A percentile compares a stretch with the other conserved stretches of the same genome.
Evolutionary conservation across 768 basidiomycete genomes (phyloP).

Genomic region (Saitozyma sp.): DNA sequence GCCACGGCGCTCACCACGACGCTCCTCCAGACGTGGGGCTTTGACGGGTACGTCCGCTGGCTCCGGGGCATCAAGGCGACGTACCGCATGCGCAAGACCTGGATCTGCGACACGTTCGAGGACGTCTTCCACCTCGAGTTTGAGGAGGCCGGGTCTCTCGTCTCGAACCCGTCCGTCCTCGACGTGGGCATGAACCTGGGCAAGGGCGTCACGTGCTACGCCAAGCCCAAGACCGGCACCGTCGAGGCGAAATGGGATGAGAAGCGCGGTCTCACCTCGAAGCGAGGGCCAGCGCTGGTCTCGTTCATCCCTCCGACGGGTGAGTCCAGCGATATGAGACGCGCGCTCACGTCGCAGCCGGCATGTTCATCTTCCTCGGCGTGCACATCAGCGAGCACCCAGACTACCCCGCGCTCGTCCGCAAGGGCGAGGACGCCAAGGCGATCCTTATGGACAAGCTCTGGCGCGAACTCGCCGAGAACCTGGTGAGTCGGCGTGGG

Average conservation of each 20-base stretch:
- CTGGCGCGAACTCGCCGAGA: conserved; percentile 59
- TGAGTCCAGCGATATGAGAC: conserved; percentile 12
- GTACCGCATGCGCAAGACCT: conserved; percentile 50
- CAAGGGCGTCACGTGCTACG: conserved; percentile 58
- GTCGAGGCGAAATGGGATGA: conserved; percentile 52
- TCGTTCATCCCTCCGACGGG: conserved; percentile 70
- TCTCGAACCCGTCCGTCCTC: conserved; percentile 32
- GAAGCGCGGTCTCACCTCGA: conserved; percentile 52
- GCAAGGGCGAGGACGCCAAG: conserved; percentile 46
- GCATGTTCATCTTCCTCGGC: conserved; percentile 75
- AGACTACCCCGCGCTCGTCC: conserved; percentile 46
- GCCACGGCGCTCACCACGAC: conserved; percentile 62
- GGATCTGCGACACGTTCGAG: conserved; percentile 62
- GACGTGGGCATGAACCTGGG: conserved; percentile 50
- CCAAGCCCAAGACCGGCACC: conserved; percentile 37
- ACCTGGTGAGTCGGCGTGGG: conserved; percentile 19
- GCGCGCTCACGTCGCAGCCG: conserved; percentile 54
- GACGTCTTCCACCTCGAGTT: conserved; percentile 65
- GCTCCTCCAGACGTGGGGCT: conserved; percentile 67
- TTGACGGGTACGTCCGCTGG: conserved; percentile 75
- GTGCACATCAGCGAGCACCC: conserved; percentile 66
- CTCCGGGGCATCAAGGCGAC: conserved; percentile 61
- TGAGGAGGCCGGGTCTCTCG: conserved; percentile 33
- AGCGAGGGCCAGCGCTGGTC: conserved; percentile 56
- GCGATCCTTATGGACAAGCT: conserved; percentile 60